Evolutionary conservation across 805 yeast species (phyloP), one percentile per base, ranked within the genome.

Genomic region (Saccharomycopsis sp.): DNA sequence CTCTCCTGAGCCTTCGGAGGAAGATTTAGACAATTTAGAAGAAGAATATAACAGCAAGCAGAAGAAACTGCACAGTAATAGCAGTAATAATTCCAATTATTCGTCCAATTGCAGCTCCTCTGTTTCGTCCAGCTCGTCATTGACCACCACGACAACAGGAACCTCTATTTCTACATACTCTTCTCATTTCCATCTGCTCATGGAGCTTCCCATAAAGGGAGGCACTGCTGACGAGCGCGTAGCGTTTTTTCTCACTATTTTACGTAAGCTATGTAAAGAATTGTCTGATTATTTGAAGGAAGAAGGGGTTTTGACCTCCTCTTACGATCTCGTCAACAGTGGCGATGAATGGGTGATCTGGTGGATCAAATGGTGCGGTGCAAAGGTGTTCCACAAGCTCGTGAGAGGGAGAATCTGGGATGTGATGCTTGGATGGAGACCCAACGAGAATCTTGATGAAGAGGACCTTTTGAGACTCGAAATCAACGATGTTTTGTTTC

Each of bases 331-430:
- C 2, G 61, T 73, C 17, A 76, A 78, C 50, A 77, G 82, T 60
- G 90, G 87, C 62, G 94, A 89, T 64, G 91, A 86, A 67, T 92
- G 97, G 97, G 75, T 91, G 24, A 78, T 89, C 47, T 92, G 97
- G 96, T 92, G 97, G 97, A 75, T 92, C 63, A 89, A 90, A 68
- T 92, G 88, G 78, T 82, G 89, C 67, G 97, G 97, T 20, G 82
- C 94, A 14, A 88, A 88, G 70, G 90, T 86, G 3, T 83, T 96
- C 81, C 85, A 91, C 51, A 79, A 87, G 62, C 78, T 77, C 59
- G 97, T 90, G 70, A 73, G 97, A 56, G 97, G 94, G 12, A 77
- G 97, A 61, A 77, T 90, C 3, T 92, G 98, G 98, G 98, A 92
- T 72, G 73, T 84, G 63, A 71, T 91, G 52, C 70, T 92, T 24